phyloP scores from a whole-genome alignment of 1,284 basidiomycete species.

The Ceratobasidium sp. region DNA sequence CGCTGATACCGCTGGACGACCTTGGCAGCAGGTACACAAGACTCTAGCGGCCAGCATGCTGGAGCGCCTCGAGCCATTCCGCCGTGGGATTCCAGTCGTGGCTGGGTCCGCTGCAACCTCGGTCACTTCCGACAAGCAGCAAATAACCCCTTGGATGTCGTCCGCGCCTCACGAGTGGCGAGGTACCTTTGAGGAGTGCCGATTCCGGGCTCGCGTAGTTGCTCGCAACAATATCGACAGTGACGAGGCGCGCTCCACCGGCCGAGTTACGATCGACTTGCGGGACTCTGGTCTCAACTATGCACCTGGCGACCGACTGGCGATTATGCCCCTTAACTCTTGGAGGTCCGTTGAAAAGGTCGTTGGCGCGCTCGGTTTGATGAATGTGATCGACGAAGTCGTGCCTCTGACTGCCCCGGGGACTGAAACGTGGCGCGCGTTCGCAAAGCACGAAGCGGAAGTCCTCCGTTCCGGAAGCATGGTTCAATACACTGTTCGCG shows the following conservation, averaged over 20 bases:
- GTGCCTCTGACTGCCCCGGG: slow-evolving; percentile 22
- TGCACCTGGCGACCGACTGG: slow-evolving; percentile 34
- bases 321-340: slow-evolving; percentile 35
- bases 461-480: slow-evolving; percentile 14
- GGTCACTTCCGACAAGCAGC: not conserved
- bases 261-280: slow-evolving; percentile 31
- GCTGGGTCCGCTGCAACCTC: not conserved
- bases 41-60: slow-evolving; percentile 37
- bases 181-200: slow-evolving; percentile 36
- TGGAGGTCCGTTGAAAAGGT: slow-evolving; percentile 34
- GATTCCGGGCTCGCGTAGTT: slow-evolving; percentile 31
- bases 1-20: slow-evolving; percentile 28
- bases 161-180: slow-evolving; percentile 33
- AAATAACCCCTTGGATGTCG: slow-evolving; percentile 16
- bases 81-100: slow-evolving; percentile 8
- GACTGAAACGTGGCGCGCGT: slow-evolving; percentile 26
- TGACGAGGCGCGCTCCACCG: slow-evolving; percentile 23
- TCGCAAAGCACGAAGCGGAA: slow-evolving; percentile 35
- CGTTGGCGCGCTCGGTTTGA: slow-evolving; percentile 33
- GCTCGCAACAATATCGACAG: slow-evolving; percentile 29
- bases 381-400: slow-evolving; percentile 29
- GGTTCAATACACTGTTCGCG: slow-evolving; percentile 27
- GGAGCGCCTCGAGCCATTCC: slow-evolving; percentile 34
- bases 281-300: slow-evolving; percentile 25
- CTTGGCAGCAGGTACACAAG: slow-evolving; percentile 36